Base-by-base conservation (phyloP, 257 asterid species). In the Phtheirospermum japonicum region DNA sequence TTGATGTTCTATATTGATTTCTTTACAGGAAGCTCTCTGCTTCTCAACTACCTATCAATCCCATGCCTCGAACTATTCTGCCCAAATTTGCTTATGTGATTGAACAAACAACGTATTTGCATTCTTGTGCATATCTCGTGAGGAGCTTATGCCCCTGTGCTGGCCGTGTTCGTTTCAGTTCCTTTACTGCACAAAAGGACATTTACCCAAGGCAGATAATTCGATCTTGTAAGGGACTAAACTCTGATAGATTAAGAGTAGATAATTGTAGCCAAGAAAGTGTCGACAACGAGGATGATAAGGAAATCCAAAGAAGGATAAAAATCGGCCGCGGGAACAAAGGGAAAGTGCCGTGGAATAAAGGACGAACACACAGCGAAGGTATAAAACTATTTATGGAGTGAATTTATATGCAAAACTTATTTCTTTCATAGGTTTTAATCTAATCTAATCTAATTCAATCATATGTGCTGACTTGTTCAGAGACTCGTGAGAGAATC, bases 341-440 rank as follows among this genome's bases (percentile, higher is more conserved):
- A 78, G 97, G 97, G 72, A 88, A 68, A 67, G 79, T 78, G 13
- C 95, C 99, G 9, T 92, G 99, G 97, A 92, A 92, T 76, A 89
- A 84, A 79, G 99, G 99, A 70, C 71, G 67, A 58, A 84, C 68
- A 70, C 97, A 92, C 73, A 84, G 81, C 67, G 89, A 76, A 81
- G 98, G 98, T 86, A 2, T 6, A 36, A 36, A 72, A 61, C 36
- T 50, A 26, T 66, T 63, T 61, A 14, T 26, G 60, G 64, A 39
- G 53, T 65, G 42, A 31, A 36, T 23, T 69, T 34, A 14, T 1
- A 36, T n/a, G n/a, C n/a, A 36, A 58, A 26, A 26, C 8, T 34
- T 51, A n/a, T 12, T 46, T 43, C 26, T 28, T 48, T 4, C 19
- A 13, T 16, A 20, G 11, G 3, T 57, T 55, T 68, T 36, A 5